Percentiles rank a stretch among this genome's conserved stretches.
phyloP scores from a whole-genome alignment of 2,329 filamentous ascomycete genomes.

The Aspergillus sp. region DNA sequence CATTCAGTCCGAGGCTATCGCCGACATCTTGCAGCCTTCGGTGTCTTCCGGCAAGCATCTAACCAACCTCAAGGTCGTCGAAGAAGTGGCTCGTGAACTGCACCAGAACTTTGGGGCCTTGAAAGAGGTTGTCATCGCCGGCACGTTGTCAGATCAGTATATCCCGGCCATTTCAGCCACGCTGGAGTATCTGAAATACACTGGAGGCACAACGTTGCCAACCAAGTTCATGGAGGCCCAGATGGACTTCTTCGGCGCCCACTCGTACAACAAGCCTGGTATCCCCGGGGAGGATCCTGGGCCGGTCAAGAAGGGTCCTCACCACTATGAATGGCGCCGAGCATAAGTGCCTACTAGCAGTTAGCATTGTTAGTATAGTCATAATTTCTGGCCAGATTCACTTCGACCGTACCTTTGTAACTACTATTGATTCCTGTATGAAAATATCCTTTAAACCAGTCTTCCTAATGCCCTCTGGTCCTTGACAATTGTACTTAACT shows the following conservation, averaged over 20 bases:
- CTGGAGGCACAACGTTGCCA: conserved; percentile 51
- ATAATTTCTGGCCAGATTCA: neutral
- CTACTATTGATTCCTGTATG: no score
- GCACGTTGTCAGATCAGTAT: conserved; percentile 50
- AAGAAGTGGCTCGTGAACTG: conserved; percentile 47
- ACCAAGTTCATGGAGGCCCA: conserved; percentile 64
- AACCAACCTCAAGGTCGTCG: conserved; percentile 34
- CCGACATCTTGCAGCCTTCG: conserved; percentile 45
- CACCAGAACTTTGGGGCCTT: conserved; percentile 43
- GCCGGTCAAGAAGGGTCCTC: conserved; percentile 47
- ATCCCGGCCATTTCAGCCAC: conserved; percentile 54
- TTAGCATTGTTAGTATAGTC: neutral
- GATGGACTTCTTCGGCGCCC: conserved; percentile 62
- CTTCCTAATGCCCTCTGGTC: no score
- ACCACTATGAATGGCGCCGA: conserved; percentile 56
- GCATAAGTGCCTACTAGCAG: conserved; percentile 18
- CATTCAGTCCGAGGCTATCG: conserved; percentile 59
- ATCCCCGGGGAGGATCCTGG: conserved; percentile 47
- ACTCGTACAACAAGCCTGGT: conserved; percentile 51
- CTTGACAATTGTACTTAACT: no score
- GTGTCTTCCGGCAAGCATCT: conserved; percentile 18
- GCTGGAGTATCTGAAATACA: conserved; percentile 61
- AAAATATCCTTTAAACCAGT: no score
- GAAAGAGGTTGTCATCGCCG: conserved; percentile 49
- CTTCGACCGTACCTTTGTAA: no score